Percentiles rank a stretch among this genome's conserved stretches.
Evolutionary conservation across 139 green algal genomes (phyloP).

Genomic region (Chlorella vulgaris): DNA sequence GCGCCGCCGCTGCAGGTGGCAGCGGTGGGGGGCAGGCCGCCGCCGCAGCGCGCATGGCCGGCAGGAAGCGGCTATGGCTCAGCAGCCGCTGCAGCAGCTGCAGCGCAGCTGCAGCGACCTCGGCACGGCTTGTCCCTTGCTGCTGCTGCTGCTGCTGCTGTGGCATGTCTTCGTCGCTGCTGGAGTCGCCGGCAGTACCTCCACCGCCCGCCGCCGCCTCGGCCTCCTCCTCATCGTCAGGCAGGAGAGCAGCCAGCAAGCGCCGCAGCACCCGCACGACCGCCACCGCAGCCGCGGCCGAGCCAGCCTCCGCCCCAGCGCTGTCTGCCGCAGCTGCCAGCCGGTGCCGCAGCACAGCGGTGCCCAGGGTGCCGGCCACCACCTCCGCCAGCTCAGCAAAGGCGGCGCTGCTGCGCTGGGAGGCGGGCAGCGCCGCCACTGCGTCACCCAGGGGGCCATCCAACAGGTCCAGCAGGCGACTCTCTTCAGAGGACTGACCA

Average conservation of each 20-base stretch:
- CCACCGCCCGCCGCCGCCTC: conserved; percentile 5
- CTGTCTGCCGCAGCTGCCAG: not conserved
- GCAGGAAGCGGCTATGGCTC: conserved; percentile 44
- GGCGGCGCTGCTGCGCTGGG: not conserved
- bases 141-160: not conserved
- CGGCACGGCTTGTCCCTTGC: not conserved
- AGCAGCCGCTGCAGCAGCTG: conserved; percentile 51
- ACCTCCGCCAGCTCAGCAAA: conserved; percentile 30
- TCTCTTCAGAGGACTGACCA: conserved; percentile 11
- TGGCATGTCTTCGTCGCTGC: not conserved
- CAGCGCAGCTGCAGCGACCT: not conserved
- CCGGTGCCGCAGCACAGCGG: conserved; percentile 39
- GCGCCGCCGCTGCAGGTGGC: conserved; percentile 23
- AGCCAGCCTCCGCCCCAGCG: not conserved
- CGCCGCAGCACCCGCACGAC: conserved; percentile 47
- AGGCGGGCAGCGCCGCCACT: conserved; percentile 45
- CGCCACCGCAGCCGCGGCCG: not conserved
- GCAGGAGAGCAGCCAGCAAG: conserved; percentile 62
- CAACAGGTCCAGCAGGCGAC: conserved; percentile 32
- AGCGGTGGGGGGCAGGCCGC: conserved; percentile 38
- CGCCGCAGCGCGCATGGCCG: conserved; percentile 36
- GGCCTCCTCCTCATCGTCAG: conserved; percentile 34
- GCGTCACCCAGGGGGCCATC: conserved; percentile 37
- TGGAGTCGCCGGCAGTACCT: not conserved
- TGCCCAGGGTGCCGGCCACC: conserved; percentile 41